These are phyloP conservation scores for Exophiala mesophila DNA, from an alignment of 2,329 filamentous ascomycete genomes.

Conservation along the genomic window DNA sequence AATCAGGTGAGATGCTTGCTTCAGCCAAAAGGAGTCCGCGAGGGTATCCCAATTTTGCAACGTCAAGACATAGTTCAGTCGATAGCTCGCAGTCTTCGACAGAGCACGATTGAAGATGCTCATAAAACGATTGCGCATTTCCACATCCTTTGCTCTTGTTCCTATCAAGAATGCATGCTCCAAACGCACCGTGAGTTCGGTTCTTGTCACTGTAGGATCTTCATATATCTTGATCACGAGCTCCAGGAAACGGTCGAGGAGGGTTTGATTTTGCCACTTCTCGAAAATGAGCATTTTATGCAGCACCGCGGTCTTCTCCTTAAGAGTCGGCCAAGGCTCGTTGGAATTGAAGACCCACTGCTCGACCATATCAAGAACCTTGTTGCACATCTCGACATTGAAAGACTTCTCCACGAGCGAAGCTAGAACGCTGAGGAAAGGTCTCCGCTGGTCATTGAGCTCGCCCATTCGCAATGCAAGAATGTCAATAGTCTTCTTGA, in stretches of 20 bases:
- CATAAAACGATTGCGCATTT: slow-evolving; percentile 97
- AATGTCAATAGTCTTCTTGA: slow-evolving; percentile 92
- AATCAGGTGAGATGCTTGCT: slow-evolving; percentile 88
- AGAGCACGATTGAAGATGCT: slow-evolving; percentile 91
- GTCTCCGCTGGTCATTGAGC: slow-evolving; percentile 81
- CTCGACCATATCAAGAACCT: slow-evolving; percentile 90
- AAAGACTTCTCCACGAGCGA: slow-evolving; percentile 93
- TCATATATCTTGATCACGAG: slow-evolving; percentile 98
- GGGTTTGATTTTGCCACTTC: slow-evolving; percentile 70
- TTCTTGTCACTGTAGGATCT: slow-evolving; percentile 89
- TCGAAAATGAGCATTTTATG: slow-evolving; percentile 99
- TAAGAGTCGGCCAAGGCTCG: slow-evolving; percentile 92
- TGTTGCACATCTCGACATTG: slow-evolving; percentile 80
- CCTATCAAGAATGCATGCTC: slow-evolving; percentile 98
- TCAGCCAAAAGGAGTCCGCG: slow-evolving; percentile 91
- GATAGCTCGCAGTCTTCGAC: slow-evolving; percentile 83
- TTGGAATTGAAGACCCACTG: slow-evolving; percentile 93
- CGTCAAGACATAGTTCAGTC: slow-evolving; percentile 81
- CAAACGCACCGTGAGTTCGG: slow-evolving; percentile 92
- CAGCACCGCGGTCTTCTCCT: slow-evolving; percentile 98
- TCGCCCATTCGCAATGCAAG: slow-evolving; percentile 88
- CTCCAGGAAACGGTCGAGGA: slow-evolving; percentile 89
- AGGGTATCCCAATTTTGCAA: slow-evolving; percentile 97
- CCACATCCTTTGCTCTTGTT: slow-evolving; percentile 84
- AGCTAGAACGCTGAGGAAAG: slow-evolving; percentile 91